Base-by-base conservation (phyloP, 768 basidiomycete genomes). In the Boletus subparvulus region DNA sequence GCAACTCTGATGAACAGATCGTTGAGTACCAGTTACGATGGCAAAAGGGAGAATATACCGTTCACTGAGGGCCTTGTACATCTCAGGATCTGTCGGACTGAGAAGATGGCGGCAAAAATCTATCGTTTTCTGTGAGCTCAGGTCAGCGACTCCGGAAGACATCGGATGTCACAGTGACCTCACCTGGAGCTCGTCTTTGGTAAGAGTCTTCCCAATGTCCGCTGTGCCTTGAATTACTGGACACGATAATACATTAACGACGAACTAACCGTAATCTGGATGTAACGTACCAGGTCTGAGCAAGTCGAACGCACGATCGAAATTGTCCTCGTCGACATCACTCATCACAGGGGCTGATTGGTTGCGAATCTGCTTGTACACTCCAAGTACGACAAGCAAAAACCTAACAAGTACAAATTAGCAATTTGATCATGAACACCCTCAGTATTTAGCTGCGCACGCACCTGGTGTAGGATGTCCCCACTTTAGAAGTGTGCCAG, bases 291-390 rank as follows among this genome's bases (percentile, higher is more conserved):
- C 49, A 7, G 60, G 60, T 43, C 60, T 16, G 21, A 61, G 42
- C 32, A 54, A 21, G 30, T 54, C 47, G 4, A 61, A 61, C 10
- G 60, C 53, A 12, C 53, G 60, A 16, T 60, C 56, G 14, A 60
- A 50, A 28, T 60, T 59, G 39, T 59, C 56, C 24, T 60, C 56
- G 14, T 54, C 44, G 3, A 54, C 52, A 11, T 60, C 56, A 30
- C 56, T 60, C 59, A 58, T 47, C 6, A 60, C 48, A 3, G 56
- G 55, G 3, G 35, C 17, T 1, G 17, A 44, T n/a, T 61, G 56
- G 44, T 61, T 61, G 17, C 52, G 49, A 10, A 61, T 61, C n/a
- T 61, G 59, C 45, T 61, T 47, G 28, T 61, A 61, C 2, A 52
- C 54, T 16, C 48, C 59, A 6, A 61, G 24, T 4, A 60, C 56